phyloP scores from a whole-genome alignment of 2,329 filamentous ascomycete species.

The Triangularia verruculosa region DNA sequence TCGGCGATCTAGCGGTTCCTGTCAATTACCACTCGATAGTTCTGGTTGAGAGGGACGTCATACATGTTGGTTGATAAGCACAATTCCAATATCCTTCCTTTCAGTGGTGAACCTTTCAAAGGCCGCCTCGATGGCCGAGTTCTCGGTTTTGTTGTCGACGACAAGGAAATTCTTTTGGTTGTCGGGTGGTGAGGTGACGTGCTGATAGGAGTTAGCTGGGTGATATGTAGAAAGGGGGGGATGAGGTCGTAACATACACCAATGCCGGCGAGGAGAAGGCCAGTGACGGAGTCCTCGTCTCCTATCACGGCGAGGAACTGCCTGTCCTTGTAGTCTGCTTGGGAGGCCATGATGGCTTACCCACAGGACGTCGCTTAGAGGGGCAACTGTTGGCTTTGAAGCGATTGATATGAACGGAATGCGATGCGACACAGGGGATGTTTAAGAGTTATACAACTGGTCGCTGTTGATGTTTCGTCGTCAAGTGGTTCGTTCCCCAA shows the following conservation, averaged over 20 bases:
- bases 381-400: neutral
- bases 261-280: constrained; percentile 89
- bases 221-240: neutral
- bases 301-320: constrained; percentile 97
- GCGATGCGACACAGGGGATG: neutral
- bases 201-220: constrained; percentile 49
- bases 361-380: too few relatives aligned
- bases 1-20: constrained; percentile 74
- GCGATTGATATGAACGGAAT: neutral
- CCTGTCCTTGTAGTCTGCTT: constrained; percentile 72
- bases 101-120: constrained; percentile 87
- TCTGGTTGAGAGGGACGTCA: constrained; percentile 34
- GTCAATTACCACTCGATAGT: too few relatives aligned
- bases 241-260: constrained; percentile 62
- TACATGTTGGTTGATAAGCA: constrained; percentile 98
- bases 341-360: constrained; percentile 47
- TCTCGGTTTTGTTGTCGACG: constrained; percentile 92
- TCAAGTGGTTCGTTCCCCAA: neutral
- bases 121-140: constrained; percentile 77
- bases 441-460: neutral
- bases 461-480: neutral
- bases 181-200: constrained; percentile 85
- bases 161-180: constrained; percentile 97
- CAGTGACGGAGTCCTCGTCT: constrained; percentile 97
- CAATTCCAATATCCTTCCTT: constrained; percentile 93